Conservation (phyloP, 768 basidiomycete genomes). For the Lanmaoa pseudosensibilis region DNA sequence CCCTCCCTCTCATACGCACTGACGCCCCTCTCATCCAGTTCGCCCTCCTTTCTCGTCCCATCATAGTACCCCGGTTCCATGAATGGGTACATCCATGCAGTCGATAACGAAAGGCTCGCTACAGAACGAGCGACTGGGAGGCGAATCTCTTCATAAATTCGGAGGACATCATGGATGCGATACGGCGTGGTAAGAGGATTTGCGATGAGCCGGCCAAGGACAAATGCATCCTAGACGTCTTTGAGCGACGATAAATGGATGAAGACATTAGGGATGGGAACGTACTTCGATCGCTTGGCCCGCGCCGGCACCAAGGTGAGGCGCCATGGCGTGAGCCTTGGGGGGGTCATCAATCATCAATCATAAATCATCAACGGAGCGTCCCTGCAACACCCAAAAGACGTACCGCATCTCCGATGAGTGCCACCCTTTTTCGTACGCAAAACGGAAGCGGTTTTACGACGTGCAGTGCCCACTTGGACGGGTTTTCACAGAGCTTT, state of each 20-base stretch:
- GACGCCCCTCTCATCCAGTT: constrained; percentile 9
- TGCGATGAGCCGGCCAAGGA: constrained; percentile 22
- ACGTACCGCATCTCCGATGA: constrained; percentile 52
- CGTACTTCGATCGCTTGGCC: constrained; percentile 30
- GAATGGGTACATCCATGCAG: constrained; percentile 23
- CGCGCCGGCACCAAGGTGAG: constrained; percentile 25
- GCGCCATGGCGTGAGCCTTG: constrained; percentile 29
- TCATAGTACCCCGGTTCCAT: constrained; percentile 21
- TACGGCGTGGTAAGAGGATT: constrained; percentile 13
- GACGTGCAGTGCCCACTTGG: constrained; percentile 46
- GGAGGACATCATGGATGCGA: constrained; percentile 4
- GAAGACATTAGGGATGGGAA: not conserved
- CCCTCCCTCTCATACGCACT: constrained; percentile 16
- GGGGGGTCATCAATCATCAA: too few relatives aligned
- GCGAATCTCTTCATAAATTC: constrained; percentile 8
- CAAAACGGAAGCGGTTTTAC: constrained; percentile 43
- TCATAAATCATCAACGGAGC: not conserved
- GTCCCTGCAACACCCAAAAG: too few relatives aligned
- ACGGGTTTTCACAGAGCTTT: constrained; percentile 38
- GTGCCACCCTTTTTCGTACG: constrained; percentile 40
- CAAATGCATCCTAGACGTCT: constrained; percentile 13
- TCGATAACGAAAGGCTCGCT: constrained; percentile 15
- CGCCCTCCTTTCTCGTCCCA: constrained; percentile 13
- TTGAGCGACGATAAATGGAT: not conserved
- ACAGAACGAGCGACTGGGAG: constrained; percentile 17